Evolutionary conservation across 495 filamentous ascomycete species (phyloP).

Genomic region (Annulohypoxylon stygium): DNA sequence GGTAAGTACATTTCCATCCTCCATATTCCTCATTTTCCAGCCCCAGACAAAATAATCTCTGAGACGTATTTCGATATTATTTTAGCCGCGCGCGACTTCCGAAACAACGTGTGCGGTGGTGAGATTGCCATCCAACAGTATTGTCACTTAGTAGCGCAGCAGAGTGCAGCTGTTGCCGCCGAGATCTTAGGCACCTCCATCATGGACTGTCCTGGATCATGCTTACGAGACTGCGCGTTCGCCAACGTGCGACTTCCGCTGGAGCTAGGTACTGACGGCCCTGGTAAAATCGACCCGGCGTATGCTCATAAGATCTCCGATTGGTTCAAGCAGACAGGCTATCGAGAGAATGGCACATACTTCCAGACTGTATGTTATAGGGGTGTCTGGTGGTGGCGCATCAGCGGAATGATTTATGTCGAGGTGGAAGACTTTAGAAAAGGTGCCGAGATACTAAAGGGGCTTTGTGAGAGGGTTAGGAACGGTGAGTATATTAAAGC

Average conservation of each 20-base stretch:
- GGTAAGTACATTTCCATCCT: conserved; percentile 11
- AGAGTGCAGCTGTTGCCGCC: conserved; percentile 68
- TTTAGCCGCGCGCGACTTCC: conserved; percentile 71
- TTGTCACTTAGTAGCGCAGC: conserved; percentile 64
- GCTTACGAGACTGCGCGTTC: conserved; percentile 61
- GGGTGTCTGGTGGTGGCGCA: conserved; percentile 70
- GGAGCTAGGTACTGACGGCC: conserved; percentile 43
- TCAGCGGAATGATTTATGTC: conserved; percentile 79
- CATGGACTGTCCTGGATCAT: conserved; percentile 63
- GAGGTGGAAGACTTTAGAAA: conserved; percentile 77
- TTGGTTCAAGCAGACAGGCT: conserved; percentile 42
- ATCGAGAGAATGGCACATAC: conserved; percentile 40
- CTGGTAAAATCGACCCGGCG: conserved; percentile 31
- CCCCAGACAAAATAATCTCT: not conserved
- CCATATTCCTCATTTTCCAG: not conserved
- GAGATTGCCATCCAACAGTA: conserved; percentile 76
- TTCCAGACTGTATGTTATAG: conserved; percentile 66
- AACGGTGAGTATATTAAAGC: conserved; percentile 56
- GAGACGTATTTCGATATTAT: not conserved
- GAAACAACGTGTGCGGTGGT: conserved; percentile 74
- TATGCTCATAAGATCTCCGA: conserved; percentile 23
- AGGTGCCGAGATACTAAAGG: conserved; percentile 66
- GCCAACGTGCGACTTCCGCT: conserved; percentile 78
- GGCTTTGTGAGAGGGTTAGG: conserved; percentile 67
- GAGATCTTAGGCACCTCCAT: conserved; percentile 74